phyloP scores from a whole-genome alignment of 257 asterid genomes.

The Solanum pennellii region DNA sequence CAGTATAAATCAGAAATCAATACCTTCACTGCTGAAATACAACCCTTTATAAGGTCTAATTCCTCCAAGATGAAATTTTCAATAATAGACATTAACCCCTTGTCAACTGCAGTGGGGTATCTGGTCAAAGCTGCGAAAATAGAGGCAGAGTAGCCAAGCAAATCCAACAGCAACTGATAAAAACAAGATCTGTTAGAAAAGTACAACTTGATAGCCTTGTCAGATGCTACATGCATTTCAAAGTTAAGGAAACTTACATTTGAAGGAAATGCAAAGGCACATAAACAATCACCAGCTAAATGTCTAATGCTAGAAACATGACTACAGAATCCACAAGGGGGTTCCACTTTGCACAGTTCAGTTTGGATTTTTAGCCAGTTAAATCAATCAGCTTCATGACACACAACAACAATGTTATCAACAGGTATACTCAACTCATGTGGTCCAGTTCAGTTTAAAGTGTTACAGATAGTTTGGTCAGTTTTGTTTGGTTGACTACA shows the following conservation, averaged over 20 bases:
- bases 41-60: constrained; percentile 48
- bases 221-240: background rate
- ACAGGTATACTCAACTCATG: background rate
- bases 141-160: constrained; percentile 64
- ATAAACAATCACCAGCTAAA: background rate
- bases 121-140: constrained; percentile 61
- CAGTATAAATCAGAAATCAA: background rate
- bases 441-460: background rate
- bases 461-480: background rate
- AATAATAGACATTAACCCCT: constrained; percentile 35
- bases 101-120: constrained; percentile 36
- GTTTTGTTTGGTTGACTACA: background rate
- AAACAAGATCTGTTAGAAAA: constrained; percentile 11
- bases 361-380: background rate
- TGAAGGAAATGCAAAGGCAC: background rate
- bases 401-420: background rate
- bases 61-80: constrained; percentile 72
- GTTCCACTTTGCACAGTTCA: background rate
- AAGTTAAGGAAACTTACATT: background rate
- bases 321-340: background rate
- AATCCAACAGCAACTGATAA: constrained; percentile 71
- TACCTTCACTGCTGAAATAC: constrained; percentile 68
- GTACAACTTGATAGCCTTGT: background rate
- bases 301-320: background rate
- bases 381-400: background rate